Base-by-base conservation (phyloP, 2,329 filamentous ascomycete genomes). In the Exophiala alcalophila region DNA sequence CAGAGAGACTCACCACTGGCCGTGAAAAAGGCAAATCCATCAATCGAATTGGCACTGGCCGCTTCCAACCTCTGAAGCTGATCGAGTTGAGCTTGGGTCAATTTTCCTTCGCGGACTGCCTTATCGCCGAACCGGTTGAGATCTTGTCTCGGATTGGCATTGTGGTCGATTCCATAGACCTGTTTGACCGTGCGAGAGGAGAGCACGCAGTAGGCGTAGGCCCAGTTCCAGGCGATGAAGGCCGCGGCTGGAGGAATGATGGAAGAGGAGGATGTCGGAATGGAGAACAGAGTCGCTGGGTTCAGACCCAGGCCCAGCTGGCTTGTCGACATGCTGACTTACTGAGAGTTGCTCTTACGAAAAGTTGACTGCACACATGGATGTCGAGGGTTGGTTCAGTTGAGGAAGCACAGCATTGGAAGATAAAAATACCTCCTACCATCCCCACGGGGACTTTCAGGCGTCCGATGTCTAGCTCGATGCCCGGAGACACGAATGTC, bases 21-120 rank as follows among this genome's bases (percentile, higher is more conserved):
- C 1, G 58, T 51, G 43, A 73, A 66, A 2, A 72, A 38, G 1
- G 35, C 39, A 29, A 34, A 52, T 4, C 42, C 46, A 14, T 67
- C 71, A 2, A 73, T 63, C 0, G 67, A 63, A 40, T 74, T 76
- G 9, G 67, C 67, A 47, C 70, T 66, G n/a, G 69, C 70, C 4
- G 61, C 53, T 18, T 73, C 67, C 47, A 66, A 64, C 20, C 71
- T 66, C 35, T 62, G 63, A 12, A 74, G 53, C 59, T 65, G 67
- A 3, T 66, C 58, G 11, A 74, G 59, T 46, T 69, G 65, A 16
- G 44, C 49, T 25, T 61, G 62, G 0, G 65, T 71, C 29, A 75
- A 59, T 50, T 71, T 71, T 3, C 68, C 68, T 3, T 66, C 65
- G 4, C 54, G 56, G 11, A 73, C 64, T 6, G 69, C 68, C 4